Base-by-base conservation (phyloP, 495 filamentous ascomycete species). In the Umbilicaria muhlenbergii region DNA sequence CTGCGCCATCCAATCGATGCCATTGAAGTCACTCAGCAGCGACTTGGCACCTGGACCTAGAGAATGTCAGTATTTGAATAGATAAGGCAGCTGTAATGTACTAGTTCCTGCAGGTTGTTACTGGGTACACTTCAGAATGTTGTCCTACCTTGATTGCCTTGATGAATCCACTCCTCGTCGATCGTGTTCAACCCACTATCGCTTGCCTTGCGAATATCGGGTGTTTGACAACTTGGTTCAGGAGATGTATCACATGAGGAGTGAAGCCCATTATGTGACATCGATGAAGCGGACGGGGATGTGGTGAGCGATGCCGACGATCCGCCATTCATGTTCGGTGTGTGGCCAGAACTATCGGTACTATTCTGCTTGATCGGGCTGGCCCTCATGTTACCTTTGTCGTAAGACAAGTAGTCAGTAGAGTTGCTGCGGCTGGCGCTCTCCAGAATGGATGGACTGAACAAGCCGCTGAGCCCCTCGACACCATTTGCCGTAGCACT, bases 221-320 rank as follows among this genome's bases (percentile, higher is more conserved):
- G 75, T 35, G 73, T 75, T 48, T 75, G 72, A 21, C 68, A 57
- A 34, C 66, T 73, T 12, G 80, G 77, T 50, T 84, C 80, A 2
- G 80, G 80, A 13, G 77, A 81, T n/a, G 80, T 85, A 16, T 86
- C 86, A 53, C 75, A 87, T 5, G 91, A 98, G n/a, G 87, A 94
- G 49, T 51, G 47, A 18, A 53, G 44, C n/a, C 44, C 44, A 11
- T 24, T 36, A 38, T 52, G 49, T 12, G 65, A 67, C 44, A 68
- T 72, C 18, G 74, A 79, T 1, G 79, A 81, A 11, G 75, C 73
- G 5, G 60, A 66, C 36, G 71, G 70, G 11, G 78, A 83, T 16
- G 67, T 73, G 8, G 57, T 68, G 19, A 52, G 42, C 2, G 57
- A 59, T 17, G 46, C 36, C 10, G 49, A 50, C n/a, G 53, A 51